Evolutionary conservation across 192 early-diverging fungal species (phyloP), one percentile per base, ranked within the genome.

Genomic region (Tieghemiomyces parasiticus): DNA sequence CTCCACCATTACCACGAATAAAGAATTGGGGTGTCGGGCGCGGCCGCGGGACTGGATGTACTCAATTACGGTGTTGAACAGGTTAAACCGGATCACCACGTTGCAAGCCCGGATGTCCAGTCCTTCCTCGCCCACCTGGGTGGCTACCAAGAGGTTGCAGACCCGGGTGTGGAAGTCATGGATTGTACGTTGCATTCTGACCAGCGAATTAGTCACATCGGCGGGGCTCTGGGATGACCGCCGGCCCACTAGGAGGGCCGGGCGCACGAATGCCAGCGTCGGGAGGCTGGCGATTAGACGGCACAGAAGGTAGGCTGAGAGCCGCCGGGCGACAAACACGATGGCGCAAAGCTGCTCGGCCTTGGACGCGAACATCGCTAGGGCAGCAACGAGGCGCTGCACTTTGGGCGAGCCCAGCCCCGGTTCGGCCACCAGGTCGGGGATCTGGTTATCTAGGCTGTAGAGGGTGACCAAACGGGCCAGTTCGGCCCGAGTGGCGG

Each of bases 81-180:
- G 76, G 33, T 94, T 87, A 65, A 92, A 92, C 69, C 88, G 76
- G 25, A 93, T 77, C 12, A 94, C 89, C 46, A 91, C 53, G 47
- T 91, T 95, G 68, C 92, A 97, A 0, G 86, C 82, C 64, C 89
- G 87, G 47, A 97, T 90, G 66, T 97, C 94, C 1, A 97, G 71
- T 24, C 94, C 94, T 67, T 97, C 94, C 64, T 95, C 94, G 13
- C 90, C 94, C 13, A 97, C 92, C 73, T 84, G 83, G 0, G 94
- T 97, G 6, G 94, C 85, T 56, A 95, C 79, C 1, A 97, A 63
- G 29, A 95, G 61, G 61, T 95, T 95, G 29, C 85, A 64, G 3
- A 68, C 65, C 45, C 84, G 82, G 4, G 63, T 61, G 24, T 79
- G 70, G 64, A 97, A 97, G 25, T 80, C 65, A 0, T 58, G 65